phyloP scores from a whole-genome alignment of 2,329 filamentous ascomycete genomes.

The Triangularia setosa region DNA sequence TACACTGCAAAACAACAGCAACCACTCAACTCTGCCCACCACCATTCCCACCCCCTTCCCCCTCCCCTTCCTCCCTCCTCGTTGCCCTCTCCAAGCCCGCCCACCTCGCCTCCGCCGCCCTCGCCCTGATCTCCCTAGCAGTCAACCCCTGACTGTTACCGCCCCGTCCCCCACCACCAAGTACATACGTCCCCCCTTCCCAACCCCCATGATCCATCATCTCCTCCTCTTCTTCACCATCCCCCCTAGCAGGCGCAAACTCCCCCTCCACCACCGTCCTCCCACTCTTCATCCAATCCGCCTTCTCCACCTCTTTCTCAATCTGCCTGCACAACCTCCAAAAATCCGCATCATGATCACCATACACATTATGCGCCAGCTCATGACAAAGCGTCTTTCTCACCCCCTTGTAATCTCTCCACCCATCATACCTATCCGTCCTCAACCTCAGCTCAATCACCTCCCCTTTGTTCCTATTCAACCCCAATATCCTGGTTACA shows the following conservation, averaged over 20 bases:
- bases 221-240: conserved; percentile 19
- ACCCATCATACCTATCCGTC: conserved; percentile 94
- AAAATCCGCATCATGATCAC: conserved; percentile 79
- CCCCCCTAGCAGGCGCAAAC: conserved; percentile 15
- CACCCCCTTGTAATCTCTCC: conserved; percentile 87
- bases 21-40: not conserved
- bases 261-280: conserved; percentile 54
- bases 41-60: not conserved
- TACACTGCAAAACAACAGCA: not conserved
- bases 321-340: conserved; percentile 87
- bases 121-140: conserved; percentile 23
- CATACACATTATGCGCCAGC: conserved; percentile 84
- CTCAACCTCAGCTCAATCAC: conserved; percentile 85
- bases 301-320: conserved; percentile 76
- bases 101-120: conserved; percentile 25
- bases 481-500: conserved; percentile 70
- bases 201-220: conserved; percentile 26
- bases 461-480: conserved; percentile 85
- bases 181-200: conserved; percentile 25
- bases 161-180: conserved; percentile 16
- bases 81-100: conserved; percentile 16
- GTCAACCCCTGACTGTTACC: conserved; percentile 14
- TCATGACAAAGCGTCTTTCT: conserved; percentile 92
- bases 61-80: not conserved
- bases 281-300: conserved; percentile 74